Evolutionary conservation across 2,329 filamentous ascomycete genomes (phyloP).

Genomic region (Endothia cerciana): DNA sequence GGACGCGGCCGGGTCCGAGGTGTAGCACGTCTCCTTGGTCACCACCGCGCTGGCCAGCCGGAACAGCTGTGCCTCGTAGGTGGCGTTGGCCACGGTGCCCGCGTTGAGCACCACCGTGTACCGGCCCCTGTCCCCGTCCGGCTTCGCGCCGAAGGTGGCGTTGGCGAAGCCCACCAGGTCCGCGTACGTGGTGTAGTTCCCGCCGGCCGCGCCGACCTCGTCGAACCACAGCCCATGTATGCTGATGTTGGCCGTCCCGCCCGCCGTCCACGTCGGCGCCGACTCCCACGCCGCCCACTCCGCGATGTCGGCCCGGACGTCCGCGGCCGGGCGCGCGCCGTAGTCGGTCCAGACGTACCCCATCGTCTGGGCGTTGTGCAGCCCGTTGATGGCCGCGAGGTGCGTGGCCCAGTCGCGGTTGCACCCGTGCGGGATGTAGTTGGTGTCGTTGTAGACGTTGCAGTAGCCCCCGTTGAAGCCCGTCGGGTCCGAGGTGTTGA

Average conservation of each 20-base stretch:
- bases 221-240: constrained; percentile 32
- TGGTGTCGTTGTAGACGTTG: constrained; percentile 22
- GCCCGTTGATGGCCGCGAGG: constrained; percentile 26
- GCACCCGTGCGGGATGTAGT: constrained; percentile 30
- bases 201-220: constrained; percentile 24
- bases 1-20: constrained; percentile 17
- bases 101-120: constrained; percentile 30
- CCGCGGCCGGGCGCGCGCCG: constrained; percentile 16
- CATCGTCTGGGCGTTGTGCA: constrained; percentile 30
- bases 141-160: constrained; percentile 17
- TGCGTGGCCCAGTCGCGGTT: constrained; percentile 32
- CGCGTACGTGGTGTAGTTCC: constrained; percentile 15
- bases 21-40: constrained; percentile 32
- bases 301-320: constrained; percentile 25
- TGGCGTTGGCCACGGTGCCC: constrained; percentile 32
- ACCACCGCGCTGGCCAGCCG: constrained; percentile 28
- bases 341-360: constrained; percentile 30
- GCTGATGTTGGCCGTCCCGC: constrained; percentile 25
- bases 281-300: constrained; percentile 30
- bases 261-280: constrained; percentile 23
- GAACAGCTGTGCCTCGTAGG: constrained; percentile 45
- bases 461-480: constrained; percentile 26
- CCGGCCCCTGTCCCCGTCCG: not conserved
- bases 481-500: constrained; percentile 25
- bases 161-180: constrained; percentile 26